phyloP scores from a whole-genome alignment of 2,329 filamentous ascomycete species.

The Diplodia seriata region DNA sequence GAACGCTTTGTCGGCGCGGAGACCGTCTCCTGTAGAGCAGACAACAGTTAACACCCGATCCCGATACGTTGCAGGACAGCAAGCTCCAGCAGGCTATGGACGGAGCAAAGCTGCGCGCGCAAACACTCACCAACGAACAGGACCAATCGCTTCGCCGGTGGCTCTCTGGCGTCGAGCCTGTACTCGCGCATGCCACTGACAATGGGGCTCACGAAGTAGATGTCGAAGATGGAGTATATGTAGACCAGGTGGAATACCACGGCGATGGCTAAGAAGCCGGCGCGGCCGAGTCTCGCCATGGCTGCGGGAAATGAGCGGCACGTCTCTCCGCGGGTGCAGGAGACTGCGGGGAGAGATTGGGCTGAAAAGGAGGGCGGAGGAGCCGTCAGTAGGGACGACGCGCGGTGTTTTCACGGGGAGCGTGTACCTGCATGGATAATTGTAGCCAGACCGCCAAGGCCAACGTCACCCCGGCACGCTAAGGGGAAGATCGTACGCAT shows the following conservation, averaged over 20 bases:
- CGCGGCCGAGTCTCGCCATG: constrained; percentile 31
- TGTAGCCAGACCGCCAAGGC: constrained; percentile 27
- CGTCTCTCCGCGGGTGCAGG: constrained; percentile 19
- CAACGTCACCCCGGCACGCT: constrained; percentile 30
- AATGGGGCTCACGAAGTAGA: constrained; percentile 98
- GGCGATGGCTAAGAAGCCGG: constrained; percentile 83
- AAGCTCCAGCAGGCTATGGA: neutral
- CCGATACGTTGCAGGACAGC: neutral
- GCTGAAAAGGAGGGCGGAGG: constrained; percentile 3
- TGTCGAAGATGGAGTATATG: constrained; percentile 95
- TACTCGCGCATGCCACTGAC: constrained; percentile 93
- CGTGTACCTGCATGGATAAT: constrained; percentile 30
- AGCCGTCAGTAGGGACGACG: constrained; percentile 22
- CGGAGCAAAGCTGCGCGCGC: neutral
- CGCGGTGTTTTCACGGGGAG: constrained; percentile 29
- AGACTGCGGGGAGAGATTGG: constrained; percentile 1
- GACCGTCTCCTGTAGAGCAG: constrained; percentile 70
- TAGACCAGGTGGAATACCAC: constrained; percentile 93
- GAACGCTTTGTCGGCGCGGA: constrained; percentile 97
- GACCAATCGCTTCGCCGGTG: constrained; percentile 88
- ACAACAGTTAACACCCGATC: neutral
- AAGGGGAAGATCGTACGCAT: constrained; percentile 25
- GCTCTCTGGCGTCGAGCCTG: constrained; percentile 70
- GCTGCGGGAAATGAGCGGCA: constrained; percentile 22
- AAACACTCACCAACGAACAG: constrained; percentile 78